These are phyloP conservation scores for Peribolospora kevripleyi DNA, from an alignment of 768 basidiomycete genomes.

Conservation along the genomic window DNA sequence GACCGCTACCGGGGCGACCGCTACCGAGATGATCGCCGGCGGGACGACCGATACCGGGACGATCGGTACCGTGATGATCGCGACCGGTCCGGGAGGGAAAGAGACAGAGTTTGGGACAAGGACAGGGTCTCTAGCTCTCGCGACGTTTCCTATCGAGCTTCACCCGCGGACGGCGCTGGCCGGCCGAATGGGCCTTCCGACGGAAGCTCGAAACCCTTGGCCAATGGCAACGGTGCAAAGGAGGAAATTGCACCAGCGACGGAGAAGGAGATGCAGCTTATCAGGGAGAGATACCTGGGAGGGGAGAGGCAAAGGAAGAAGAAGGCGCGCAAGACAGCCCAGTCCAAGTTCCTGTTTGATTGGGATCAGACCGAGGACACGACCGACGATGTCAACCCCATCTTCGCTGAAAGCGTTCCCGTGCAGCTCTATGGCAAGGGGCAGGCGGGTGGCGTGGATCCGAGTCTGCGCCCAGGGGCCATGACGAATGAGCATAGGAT, in stretches of 20 bases:
- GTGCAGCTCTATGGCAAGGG: constrained; percentile 39
- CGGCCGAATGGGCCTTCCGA: constrained; percentile 22
- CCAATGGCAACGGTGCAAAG: constrained; percentile 22
- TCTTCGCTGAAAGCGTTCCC: constrained; percentile 5
- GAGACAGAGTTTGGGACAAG: constrained; percentile 10
- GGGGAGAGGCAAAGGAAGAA: constrained; percentile 70
- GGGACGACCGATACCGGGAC: constrained; percentile 26
- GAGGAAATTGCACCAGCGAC: not conserved
- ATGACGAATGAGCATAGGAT: not conserved
- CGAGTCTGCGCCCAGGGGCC: not conserved
- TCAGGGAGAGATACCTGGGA: constrained; percentile 83
- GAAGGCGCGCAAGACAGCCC: constrained; percentile 80
- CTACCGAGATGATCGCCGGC: constrained; percentile 8
- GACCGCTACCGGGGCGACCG: constrained; percentile 6
- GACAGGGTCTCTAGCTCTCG: constrained; percentile 17
- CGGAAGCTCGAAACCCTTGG: not conserved
- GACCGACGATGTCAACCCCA: constrained; percentile 24
- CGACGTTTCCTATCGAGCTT: constrained; percentile 14
- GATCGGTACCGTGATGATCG: constrained; percentile 2
- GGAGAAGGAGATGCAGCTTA: constrained; percentile 23
- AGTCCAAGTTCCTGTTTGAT: constrained; percentile 96
- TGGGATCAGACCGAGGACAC: constrained; percentile 97
- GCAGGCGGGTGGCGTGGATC: constrained; percentile 58
- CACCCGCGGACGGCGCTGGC: constrained; percentile 9
- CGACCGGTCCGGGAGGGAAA: not conserved